These are phyloP conservation scores for Dentipellis fragilis DNA, from an alignment of 768 basidiomycete species.

Conservation along the genomic window DNA sequence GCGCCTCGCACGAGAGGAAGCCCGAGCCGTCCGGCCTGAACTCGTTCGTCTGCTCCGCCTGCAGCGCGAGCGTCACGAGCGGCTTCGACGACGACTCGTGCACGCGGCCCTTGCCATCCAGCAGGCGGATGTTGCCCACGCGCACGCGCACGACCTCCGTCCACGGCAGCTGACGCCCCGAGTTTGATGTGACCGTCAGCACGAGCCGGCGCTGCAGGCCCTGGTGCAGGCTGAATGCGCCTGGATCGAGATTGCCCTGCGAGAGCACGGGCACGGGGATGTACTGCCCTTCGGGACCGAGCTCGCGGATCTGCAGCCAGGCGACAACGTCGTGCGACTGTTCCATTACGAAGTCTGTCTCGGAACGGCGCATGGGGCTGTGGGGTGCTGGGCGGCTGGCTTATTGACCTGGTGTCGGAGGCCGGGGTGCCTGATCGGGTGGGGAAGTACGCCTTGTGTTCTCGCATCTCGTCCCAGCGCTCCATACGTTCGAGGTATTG, in stretches of 20 bases:
- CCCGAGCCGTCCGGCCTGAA: slow-evolving; percentile 84
- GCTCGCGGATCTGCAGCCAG: slow-evolving; percentile 78
- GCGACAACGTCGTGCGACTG: slow-evolving; percentile 89
- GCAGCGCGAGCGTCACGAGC: slow-evolving; percentile 62
- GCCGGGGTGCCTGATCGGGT: slow-evolving; percentile 16
- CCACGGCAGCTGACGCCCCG: slow-evolving; percentile 88
- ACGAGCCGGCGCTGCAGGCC: slow-evolving; percentile 81
- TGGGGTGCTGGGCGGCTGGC: slow-evolving; percentile 21
- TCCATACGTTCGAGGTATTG: slow-evolving; percentile 85
- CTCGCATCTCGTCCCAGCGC: slow-evolving; percentile 89
- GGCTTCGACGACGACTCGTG: slow-evolving; percentile 70
- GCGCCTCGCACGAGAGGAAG: slow-evolving; percentile 51
- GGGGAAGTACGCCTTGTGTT: slow-evolving; percentile 44
- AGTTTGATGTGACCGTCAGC: slow-evolving; percentile 74
- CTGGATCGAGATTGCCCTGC: slow-evolving; percentile 65
- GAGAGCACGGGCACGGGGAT: slow-evolving; percentile 75
- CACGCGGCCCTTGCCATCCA: slow-evolving; percentile 74
- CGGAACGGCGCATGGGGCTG: slow-evolving; percentile 87
- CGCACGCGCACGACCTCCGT: slow-evolving; percentile 64
- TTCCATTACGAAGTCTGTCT: slow-evolving; percentile 82
- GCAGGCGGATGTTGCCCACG: slow-evolving; percentile 74
- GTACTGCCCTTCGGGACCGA: slow-evolving; percentile 79
- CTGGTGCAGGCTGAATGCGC: slow-evolving; percentile 84
- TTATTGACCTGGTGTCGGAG: slow-evolving; percentile 18
- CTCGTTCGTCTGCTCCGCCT: slow-evolving; percentile 61